Conservation (phyloP, 306 rosid species). For the Trifolium subterraneum region DNA sequence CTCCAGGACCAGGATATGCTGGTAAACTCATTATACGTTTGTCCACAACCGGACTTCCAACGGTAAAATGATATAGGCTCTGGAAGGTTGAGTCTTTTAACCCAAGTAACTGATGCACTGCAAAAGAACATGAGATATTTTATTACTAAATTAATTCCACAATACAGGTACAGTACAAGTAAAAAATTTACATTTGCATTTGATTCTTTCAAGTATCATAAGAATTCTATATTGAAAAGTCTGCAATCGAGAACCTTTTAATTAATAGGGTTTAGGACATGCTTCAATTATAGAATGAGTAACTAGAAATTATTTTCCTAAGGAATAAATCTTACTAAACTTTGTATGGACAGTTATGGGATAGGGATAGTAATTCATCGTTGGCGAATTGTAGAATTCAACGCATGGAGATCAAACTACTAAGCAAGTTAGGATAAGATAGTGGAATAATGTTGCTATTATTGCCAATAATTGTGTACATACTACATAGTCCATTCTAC, state of each 20-base stretch:
- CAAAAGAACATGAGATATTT: constrained; percentile 42
- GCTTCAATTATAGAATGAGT: background rate
- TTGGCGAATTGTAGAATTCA: too few species aligned
- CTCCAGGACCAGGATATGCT: constrained; percentile 87
- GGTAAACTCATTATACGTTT: constrained; percentile 93
- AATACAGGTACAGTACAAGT: background rate
- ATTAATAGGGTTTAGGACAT: background rate
- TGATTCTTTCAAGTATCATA: background rate
- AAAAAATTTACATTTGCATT: background rate
- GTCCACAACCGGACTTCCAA: constrained; percentile 87
- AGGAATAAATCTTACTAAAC: too few species aligned
- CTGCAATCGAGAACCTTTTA: background rate
- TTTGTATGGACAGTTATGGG: too few species aligned
- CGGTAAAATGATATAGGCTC: constrained; percentile 91
- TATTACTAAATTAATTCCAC: background rate
- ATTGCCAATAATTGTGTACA: too few species aligned
- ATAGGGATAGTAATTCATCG: too few species aligned
- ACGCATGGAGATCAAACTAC: too few species aligned
- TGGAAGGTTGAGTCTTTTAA: constrained; percentile 79
- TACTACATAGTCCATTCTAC: too few species aligned
- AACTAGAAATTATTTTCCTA: too few species aligned
- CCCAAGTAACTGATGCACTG: constrained; percentile 92
- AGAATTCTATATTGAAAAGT: background rate
- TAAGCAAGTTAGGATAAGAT: too few species aligned
- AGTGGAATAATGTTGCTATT: too few species aligned